These are phyloP conservation scores for Diaporthe batatas DNA, from an alignment of 2,329 filamentous ascomycete species.

Conservation along the genomic window DNA sequence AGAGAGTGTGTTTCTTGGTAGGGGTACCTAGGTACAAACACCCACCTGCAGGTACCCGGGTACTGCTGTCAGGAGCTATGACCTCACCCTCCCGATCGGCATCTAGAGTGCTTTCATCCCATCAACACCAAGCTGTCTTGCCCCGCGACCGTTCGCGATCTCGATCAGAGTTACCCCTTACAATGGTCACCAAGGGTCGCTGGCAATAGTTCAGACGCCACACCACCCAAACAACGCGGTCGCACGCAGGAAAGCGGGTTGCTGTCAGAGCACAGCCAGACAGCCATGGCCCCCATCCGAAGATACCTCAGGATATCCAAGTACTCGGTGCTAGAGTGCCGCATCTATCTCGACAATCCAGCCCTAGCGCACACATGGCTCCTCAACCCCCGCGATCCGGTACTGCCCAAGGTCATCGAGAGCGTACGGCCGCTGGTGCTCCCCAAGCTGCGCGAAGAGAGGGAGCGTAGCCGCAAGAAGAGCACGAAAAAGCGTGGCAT, in stretches of 20 bases:
- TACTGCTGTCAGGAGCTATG: neutral
- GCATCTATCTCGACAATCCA: conserved; percentile 95
- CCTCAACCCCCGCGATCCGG: conserved; percentile 79
- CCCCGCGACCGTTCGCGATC: neutral
- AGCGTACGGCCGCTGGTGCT: conserved; percentile 87
- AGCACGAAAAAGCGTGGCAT: conserved; percentile 82
- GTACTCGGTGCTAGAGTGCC: conserved; percentile 94
- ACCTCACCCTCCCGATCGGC: conserved; percentile 14
- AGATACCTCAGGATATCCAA: conserved; percentile 93
- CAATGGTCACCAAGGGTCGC: neutral
- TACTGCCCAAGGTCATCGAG: conserved; percentile 86
- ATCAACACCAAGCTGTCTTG: conserved; percentile 2
- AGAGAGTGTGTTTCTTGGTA: too few relatives aligned
- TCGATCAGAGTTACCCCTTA: conserved; percentile 10
- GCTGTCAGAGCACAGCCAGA: neutral
- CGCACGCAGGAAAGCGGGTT: neutral
- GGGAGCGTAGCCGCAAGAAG: conserved; percentile 73
- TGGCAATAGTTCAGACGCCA: conserved; percentile 20
- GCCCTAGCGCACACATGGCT: conserved; percentile 87
- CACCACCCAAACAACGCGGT: neutral
- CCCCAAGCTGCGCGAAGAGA: conserved; percentile 92
- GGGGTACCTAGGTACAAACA: neutral
- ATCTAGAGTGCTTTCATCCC: conserved; percentile 17
- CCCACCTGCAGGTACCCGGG: neutral
- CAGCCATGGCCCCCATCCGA: conserved; percentile 84